Percentiles rank a stretch among this genome's conserved stretches.
Evolutionary conservation across 495 filamentous ascomycete genomes (phyloP).

Genomic region (Trichoderma reesei): DNA sequence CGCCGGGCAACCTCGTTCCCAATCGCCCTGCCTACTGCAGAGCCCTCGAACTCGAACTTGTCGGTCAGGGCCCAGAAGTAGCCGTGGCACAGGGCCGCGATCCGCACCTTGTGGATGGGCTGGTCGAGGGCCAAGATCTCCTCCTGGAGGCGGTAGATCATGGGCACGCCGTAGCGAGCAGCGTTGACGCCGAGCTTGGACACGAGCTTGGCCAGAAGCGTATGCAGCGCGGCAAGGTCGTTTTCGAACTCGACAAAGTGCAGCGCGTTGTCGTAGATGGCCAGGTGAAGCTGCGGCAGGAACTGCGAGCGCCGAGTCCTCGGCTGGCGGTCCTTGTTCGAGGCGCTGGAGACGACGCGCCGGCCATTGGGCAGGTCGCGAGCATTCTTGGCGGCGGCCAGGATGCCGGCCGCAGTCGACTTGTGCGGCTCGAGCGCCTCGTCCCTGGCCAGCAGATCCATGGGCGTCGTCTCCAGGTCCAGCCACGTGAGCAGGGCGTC

Average conservation of each 20-base stretch:
- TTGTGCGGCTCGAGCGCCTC: constrained; percentile 34
- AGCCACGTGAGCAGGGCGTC: constrained; percentile 78
- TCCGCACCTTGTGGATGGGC: constrained; percentile 55
- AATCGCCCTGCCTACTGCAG: constrained; percentile 55
- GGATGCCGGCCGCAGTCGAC: background rate
- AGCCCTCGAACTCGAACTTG: constrained; percentile 64
- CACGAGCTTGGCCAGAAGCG: constrained; percentile 61
- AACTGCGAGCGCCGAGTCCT: constrained; percentile 54
- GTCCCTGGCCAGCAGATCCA: constrained; percentile 52
- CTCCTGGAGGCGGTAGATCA: constrained; percentile 80
- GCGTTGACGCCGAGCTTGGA: constrained; percentile 77
- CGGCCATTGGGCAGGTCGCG: constrained; percentile 31
- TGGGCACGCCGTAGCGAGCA: constrained; percentile 65
- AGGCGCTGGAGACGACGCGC: constrained; percentile 60
- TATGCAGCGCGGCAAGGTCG: constrained; percentile 65
- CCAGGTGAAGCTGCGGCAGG: constrained; percentile 74
- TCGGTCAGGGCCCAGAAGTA: constrained; percentile 74
- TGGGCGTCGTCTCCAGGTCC: constrained; percentile 61
- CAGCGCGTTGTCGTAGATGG: constrained; percentile 74
- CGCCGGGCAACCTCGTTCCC: constrained; percentile 66
- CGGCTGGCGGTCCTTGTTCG: constrained; percentile 49
- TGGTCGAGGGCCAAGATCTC: constrained; percentile 60
- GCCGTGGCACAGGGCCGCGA: constrained; percentile 77
- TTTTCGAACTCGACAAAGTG: constrained; percentile 57
- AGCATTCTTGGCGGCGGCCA: constrained; percentile 20